Base-by-base conservation (phyloP, 345 rosid species). In the Microthlaspi erraticum region DNA sequence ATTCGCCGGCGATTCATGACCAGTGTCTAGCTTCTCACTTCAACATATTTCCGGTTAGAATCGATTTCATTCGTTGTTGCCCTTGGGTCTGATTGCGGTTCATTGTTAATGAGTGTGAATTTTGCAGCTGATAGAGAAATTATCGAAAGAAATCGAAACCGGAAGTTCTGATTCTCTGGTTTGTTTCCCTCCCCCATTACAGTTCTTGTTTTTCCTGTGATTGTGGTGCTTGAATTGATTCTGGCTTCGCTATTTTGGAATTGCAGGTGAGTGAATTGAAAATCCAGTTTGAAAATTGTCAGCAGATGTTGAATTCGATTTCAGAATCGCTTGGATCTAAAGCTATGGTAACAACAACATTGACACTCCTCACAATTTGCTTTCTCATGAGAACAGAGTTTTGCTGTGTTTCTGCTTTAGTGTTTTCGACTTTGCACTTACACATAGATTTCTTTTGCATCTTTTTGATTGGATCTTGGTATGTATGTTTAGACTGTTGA, bases 121-220 rank as follows among this genome's bases (percentile, higher is more conserved):
- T 46, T 34, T 48, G 71, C 80, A 87, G 92, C 20, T 87, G 74
- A 82, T 82, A 53, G 91, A 88, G 83, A 81, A 81, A 68, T 80
- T 84, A 46, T 81, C 81, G 34, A 84, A 81, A 46, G 90, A 80
- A 52, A 77, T 86, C 37, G 97, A 88, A 72, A 84, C 78, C 74
- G 97, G 90, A 72, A 84, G 78, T 42, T 82, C 88, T 19, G 90
- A 87, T 70, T 83, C 83, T 37, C 66, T 83, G 91, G 96, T 87
- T 57, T 14, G 65, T 56, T 56, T 26, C 33, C 37, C 1, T 29
- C 8, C 2, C 16, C 16, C 10, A 10, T 29, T 11, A 1, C 5
- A 14, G 14, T 49, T 31, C 38, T 62, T 44, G 10, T 3, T 45
- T 29, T 7, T 33, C 9, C 4, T 54, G 18, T 8, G 4, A 0